Evolutionary conservation across 495 filamentous ascomycete genomes (phyloP).

Genomic region (Penicillium lividum): DNA sequence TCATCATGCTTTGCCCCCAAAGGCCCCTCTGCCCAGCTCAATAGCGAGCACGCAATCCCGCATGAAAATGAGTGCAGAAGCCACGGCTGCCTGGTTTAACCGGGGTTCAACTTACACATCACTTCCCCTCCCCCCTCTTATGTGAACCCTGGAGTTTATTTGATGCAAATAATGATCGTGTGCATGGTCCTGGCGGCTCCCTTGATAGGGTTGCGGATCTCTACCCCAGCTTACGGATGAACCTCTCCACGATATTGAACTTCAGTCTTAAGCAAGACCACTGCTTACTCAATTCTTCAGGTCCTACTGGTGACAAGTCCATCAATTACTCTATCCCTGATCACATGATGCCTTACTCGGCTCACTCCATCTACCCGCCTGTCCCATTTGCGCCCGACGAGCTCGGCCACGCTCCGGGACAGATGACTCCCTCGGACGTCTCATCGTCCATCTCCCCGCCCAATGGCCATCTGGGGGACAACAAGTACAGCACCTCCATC

Average conservation of each 20-base stretch:
- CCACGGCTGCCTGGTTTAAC: slow-evolving; percentile 12
- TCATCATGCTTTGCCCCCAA: slow-evolving; percentile 13
- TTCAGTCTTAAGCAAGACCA: slow-evolving; percentile 14
- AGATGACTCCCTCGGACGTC: slow-evolving; percentile 48
- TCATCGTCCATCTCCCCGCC: slow-evolving; percentile 51
- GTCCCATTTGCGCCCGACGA: slow-evolving; percentile 47
- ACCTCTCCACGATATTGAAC: slow-evolving; percentile 15
- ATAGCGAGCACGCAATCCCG: slow-evolving; percentile 49
- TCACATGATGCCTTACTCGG: slow-evolving; percentile 48
- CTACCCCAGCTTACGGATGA: slow-evolving; percentile 2
- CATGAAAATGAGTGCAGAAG: slow-evolving; percentile 35
- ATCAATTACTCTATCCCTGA: slow-evolving; percentile 48
- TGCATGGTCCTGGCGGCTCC: slow-evolving; percentile 17
- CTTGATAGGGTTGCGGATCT: slow-evolving; percentile 17
- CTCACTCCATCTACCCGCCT: slow-evolving; percentile 48
- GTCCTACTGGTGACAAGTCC: slow-evolving; percentile 38
- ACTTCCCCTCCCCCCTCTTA: slow-evolving; percentile 9
- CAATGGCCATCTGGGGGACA: slow-evolving; percentile 48
- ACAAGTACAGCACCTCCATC: slow-evolving; percentile 49
- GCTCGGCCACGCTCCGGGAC: slow-evolving; percentile 39
- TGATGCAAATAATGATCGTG: slow-evolving; percentile 19
- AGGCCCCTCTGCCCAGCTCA: slow-evolving; percentile 7
- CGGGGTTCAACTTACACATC: slow-evolving; percentile 19
- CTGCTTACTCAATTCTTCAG: slow-evolving; percentile 31
- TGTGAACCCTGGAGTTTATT: slow-evolving; percentile 16